Evolutionary conservation across 768 basidiomycete species (phyloP).

Genomic region (Pleurotus pulmonarius): DNA sequence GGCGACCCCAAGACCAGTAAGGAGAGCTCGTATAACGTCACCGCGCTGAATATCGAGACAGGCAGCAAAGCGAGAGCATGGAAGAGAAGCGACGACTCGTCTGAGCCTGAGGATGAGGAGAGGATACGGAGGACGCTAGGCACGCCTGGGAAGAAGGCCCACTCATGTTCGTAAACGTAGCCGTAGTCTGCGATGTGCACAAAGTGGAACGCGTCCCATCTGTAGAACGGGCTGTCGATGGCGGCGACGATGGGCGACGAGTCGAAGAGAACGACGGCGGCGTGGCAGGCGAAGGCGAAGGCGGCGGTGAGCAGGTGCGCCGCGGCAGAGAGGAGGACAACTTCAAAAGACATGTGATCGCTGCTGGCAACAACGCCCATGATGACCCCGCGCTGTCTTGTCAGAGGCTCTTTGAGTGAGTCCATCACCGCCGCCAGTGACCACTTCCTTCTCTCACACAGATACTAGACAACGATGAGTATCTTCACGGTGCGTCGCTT

Average conservation of each 20-base stretch:
- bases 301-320: not conserved
- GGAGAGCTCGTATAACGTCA: conserved; percentile 56
- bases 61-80: conserved; percentile 25
- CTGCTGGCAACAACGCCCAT: not conserved
- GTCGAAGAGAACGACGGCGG: conserved; percentile 26
- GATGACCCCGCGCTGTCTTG: conserved; percentile 24
- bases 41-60: conserved; percentile 18
- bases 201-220: conserved; percentile 93
- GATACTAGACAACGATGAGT: conserved; percentile 50
- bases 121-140: conserved; percentile 49
- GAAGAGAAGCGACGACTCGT: not conserved
- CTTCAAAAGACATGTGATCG: not conserved
- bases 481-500: conserved; percentile 41
- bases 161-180: conserved; percentile 71
- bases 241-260: conserved; percentile 28
- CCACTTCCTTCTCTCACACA: conserved; percentile 2
- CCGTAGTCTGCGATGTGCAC: conserved; percentile 55
- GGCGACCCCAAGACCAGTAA: conserved; percentile 51
- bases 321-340: not conserved
- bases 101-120: conserved; percentile 10
- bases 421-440: not conserved
- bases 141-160: conserved; percentile 82
- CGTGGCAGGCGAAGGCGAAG: not conserved
- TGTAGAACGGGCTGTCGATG: conserved; percentile 16
- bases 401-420: conserved; percentile 51